Conservation (phyloP, 2,329 filamentous ascomycete genomes). For the Penicillium sp. region DNA sequence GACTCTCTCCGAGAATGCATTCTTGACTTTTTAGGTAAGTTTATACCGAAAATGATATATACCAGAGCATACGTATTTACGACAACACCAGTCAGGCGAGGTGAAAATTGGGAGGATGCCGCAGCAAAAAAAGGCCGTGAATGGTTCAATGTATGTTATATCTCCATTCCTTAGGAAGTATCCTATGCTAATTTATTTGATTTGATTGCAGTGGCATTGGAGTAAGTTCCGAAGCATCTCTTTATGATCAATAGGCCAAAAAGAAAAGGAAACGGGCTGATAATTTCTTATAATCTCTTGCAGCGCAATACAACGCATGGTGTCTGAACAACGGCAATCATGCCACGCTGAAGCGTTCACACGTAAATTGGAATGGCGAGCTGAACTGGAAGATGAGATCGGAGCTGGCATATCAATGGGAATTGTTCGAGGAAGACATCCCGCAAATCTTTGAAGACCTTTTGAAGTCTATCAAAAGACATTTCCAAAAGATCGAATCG, state of each 20-base stretch:
- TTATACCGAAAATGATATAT: background rate
- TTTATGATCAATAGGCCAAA: too few relatives aligned
- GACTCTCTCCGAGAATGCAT: background rate
- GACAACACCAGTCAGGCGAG: background rate
- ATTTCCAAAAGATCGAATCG: background rate
- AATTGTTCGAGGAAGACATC: slow-evolving; percentile 2
- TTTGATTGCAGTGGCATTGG: background rate
- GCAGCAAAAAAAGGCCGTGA: background rate
- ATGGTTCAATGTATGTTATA: background rate
- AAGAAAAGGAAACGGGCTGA: too few relatives aligned
- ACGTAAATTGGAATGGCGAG: background rate
- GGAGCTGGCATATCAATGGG: background rate
- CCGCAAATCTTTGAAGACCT: background rate
- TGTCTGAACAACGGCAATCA: background rate
- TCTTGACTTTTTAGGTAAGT: background rate
- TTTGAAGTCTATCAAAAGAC: background rate
- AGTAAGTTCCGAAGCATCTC: too few relatives aligned
- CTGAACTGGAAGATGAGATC: slow-evolving; percentile 1
- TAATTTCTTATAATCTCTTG: too few relatives aligned
- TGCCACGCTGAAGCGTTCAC: background rate
- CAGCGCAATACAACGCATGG: background rate
- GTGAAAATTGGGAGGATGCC: background rate
- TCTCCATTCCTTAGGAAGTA: background rate
- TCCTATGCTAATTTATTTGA: background rate
- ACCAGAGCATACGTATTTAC: background rate